Percentiles rank a stretch among this genome's conserved stretches.
Evolutionary conservation across 306 rosid genomes (phyloP).

Genomic region (Cucurbita argyrosperma): DNA sequence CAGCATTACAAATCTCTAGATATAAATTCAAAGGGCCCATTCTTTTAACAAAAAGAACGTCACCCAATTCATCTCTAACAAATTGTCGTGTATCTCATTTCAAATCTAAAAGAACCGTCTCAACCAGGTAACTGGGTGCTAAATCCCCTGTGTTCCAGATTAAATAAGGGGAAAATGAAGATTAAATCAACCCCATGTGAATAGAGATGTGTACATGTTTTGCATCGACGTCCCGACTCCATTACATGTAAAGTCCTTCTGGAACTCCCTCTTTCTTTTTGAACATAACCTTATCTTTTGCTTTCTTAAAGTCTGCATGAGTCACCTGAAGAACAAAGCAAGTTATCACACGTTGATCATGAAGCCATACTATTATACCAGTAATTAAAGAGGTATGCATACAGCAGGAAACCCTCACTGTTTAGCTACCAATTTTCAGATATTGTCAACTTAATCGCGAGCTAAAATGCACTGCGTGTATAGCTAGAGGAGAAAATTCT

Average conservation of each 20-base stretch:
- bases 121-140: not conserved
- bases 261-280: constrained; percentile 99
- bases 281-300: constrained; percentile 95
- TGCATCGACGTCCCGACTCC: not conserved
- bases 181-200: not conserved
- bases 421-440: not conserved
- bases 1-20: not conserved
- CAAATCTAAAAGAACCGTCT: not conserved
- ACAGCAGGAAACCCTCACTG: not conserved
- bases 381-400: not conserved
- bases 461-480: not conserved
- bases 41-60: not conserved
- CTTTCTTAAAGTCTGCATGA: constrained; percentile 81
- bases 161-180: not conserved
- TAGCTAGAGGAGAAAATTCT: not conserved
- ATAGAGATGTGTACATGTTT: not conserved
- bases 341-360: not conserved
- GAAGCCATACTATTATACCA: not conserved
- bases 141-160: not conserved
- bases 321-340: constrained; percentile 50
- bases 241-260: constrained; percentile 91
- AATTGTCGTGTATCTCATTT: not conserved
- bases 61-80: not conserved
- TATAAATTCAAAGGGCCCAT: not conserved
- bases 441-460: not conserved